Evolutionary conservation across 768 basidiomycete species (phyloP).

Genomic region (Psilocybe sp.): DNA sequence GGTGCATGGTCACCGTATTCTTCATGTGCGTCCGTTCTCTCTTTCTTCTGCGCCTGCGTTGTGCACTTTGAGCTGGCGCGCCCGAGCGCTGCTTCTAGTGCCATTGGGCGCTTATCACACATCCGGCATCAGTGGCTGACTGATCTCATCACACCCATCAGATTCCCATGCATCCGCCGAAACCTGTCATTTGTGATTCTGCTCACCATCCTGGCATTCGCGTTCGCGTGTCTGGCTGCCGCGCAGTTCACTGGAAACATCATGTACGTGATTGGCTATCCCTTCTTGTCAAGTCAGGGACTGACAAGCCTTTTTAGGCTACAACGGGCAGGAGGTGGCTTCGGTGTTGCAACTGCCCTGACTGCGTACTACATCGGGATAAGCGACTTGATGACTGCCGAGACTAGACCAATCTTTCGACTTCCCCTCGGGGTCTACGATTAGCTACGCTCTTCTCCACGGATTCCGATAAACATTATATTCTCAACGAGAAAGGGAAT

Average conservation of each 20-base stretch:
- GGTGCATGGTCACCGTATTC: slow-evolving; percentile 64
- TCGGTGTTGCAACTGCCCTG: slow-evolving; percentile 38
- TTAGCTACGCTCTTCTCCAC: not conserved
- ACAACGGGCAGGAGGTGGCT: slow-evolving; percentile 36
- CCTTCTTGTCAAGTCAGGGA: too few relatives aligned
- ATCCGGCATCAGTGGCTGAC: not conserved
- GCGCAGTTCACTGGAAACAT: slow-evolving; percentile 25
- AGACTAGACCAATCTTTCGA: slow-evolving; percentile 29
- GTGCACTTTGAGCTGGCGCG: too few relatives aligned
- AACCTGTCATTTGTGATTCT: slow-evolving; percentile 24
- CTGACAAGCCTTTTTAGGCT: slow-evolving; percentile 17
- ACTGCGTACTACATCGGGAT: slow-evolving; percentile 46
- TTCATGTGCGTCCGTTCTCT: slow-evolving; percentile 47
- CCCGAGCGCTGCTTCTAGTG: not conserved
- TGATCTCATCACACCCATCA: slow-evolving; percentile 4
- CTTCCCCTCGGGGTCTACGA: slow-evolving; percentile 34
- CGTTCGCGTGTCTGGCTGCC: slow-evolving; percentile 25
- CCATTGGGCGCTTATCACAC: not conserved
- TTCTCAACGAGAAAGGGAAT: too few relatives aligned
- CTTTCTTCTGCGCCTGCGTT: not conserved
- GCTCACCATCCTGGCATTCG: slow-evolving; percentile 20
- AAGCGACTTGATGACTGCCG: slow-evolving; percentile 33
- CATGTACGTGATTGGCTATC: slow-evolving; percentile 20
- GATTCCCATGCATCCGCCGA: slow-evolving; percentile 22
- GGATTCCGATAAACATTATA: too few relatives aligned